Percentiles rank a stretch among this genome's conserved stretches.
phyloP scores from a whole-genome alignment of 495 filamentous ascomycete species.

The Penicillium silybi region DNA sequence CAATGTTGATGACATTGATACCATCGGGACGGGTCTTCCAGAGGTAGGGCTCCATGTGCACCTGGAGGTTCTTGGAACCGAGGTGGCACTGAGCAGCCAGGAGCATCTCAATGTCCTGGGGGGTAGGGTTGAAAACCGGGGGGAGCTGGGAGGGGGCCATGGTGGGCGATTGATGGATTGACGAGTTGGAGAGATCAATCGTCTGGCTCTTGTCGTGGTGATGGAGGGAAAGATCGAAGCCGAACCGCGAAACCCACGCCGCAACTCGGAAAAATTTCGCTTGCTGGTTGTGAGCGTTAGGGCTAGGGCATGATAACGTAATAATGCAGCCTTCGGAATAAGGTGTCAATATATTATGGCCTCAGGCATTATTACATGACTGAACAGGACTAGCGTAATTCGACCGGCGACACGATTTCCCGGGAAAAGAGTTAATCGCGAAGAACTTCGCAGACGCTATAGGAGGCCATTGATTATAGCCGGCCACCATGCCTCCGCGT shows the following conservation, averaged over 20 bases:
- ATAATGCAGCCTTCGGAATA: neutral
- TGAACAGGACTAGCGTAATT: constrained; percentile 26
- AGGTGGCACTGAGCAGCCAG: constrained; percentile 94
- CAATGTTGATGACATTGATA: constrained; percentile 97
- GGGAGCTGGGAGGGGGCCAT: constrained; percentile 94
- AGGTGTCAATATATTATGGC: neutral
- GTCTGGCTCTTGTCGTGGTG: constrained; percentile 48
- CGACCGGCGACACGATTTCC: constrained; percentile 31
- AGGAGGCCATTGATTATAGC: constrained; percentile 8
- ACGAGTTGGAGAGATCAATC: constrained; percentile 52
- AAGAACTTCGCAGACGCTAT: constrained; percentile 23
- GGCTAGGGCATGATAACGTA: constrained; percentile 33
- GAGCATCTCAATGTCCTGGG: constrained; percentile 97
- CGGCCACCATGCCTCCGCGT: constrained; percentile 66
- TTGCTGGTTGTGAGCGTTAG: constrained; percentile 42
- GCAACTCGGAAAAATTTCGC: constrained; percentile 37
- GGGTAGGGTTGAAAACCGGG: constrained; percentile 79
- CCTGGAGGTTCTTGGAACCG: constrained; percentile 97
- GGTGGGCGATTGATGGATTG: constrained; percentile 59
- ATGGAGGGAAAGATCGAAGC: constrained; percentile 38
- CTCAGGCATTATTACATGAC: constrained; percentile 11
- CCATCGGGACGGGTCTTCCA: constrained; percentile 98
- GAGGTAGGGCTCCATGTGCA: constrained; percentile 99
- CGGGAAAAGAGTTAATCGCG: constrained; percentile 20
- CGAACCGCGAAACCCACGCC: constrained; percentile 29